phyloP scores from a whole-genome alignment of 371 early-diverging fungal species.

The Mucor saturninus region DNA sequence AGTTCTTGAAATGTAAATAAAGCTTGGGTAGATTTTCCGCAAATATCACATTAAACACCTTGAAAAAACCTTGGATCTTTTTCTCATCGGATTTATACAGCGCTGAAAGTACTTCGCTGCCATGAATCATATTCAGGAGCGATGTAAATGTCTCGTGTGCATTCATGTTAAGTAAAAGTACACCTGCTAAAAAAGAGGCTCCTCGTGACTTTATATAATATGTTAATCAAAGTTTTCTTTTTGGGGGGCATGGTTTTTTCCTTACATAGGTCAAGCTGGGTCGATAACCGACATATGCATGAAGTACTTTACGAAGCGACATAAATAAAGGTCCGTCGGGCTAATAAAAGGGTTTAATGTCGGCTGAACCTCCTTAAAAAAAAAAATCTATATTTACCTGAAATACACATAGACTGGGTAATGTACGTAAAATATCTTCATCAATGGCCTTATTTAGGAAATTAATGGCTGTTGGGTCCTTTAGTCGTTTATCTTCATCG shows the following conservation, averaged over 20 bases:
- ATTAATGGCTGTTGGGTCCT: constrained; percentile 27
- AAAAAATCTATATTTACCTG: constrained; percentile 36
- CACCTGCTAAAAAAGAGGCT: constrained; percentile 55
- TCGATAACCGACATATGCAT: constrained; percentile 47
- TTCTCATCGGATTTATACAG: constrained; percentile 44
- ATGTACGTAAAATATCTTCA: constrained; percentile 55
- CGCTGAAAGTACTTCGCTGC: constrained; percentile 42
- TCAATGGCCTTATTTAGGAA: constrained; percentile 49
- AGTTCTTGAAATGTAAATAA: constrained; percentile 54
- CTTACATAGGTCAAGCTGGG: constrained; percentile 47
- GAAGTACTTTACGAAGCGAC: constrained; percentile 46
- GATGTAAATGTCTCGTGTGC: constrained; percentile 41
- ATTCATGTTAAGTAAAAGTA: constrained; percentile 52
- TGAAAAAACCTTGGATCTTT: constrained; percentile 51
- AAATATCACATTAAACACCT: constrained; percentile 55
- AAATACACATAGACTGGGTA: constrained; percentile 56
- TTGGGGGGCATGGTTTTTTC: background rate
- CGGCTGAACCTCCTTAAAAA: too few species aligned
- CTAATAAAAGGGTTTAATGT: constrained; percentile 15
- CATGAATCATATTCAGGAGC: constrained; percentile 43
- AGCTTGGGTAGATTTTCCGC: constrained; percentile 57
- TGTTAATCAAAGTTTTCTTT: background rate
- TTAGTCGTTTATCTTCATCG: constrained; percentile 19
- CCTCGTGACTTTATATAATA: constrained; percentile 39
- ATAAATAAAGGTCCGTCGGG: constrained; percentile 54